Evolutionary conservation across 2,329 filamentous ascomycete genomes (phyloP), one percentile per base, ranked within the genome.

Genomic region (Fonsecaea erecta): DNA sequence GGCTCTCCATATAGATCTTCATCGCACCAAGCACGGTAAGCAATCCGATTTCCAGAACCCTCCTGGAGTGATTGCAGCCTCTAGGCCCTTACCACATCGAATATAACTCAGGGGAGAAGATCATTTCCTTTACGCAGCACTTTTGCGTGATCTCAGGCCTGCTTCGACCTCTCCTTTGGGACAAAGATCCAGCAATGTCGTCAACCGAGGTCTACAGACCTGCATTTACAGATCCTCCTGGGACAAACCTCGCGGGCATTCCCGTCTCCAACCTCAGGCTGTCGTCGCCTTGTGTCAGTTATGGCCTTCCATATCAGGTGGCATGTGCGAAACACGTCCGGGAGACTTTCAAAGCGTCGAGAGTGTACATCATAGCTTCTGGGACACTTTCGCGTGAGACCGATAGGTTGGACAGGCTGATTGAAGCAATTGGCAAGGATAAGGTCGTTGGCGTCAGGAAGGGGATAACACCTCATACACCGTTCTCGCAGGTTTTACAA

Each of bases 391-490:
- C 80, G 0, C 74, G 74, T 4, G 80, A 81, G 34, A 85, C 82
- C 0, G 71, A 81, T 56, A 74, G 77, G 2, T 74, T 86, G 0
- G 70, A 78, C 1, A 71, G 73, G 1, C 75, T 86, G 1, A 74
- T 75, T 2, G 28, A 70, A 0, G 77, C 77, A 7, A 70, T 72
- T 1, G 58, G 58, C 35, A 37, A 43, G 26, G 58, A 54, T 16
- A 76, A 76, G 1, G 66, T 83, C 6, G 82, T 76, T 0, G 83
- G 84, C 0, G 69, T 78, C 7, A 76, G 79, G 2, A 73, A 81
- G 28, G 84, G 85, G n/a, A 83, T 87, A 76, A 79, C 76, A 37
- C 79, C 81, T 6, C 84, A 86, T 70, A 85, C 83, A 1, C 77
- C 81, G 3, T 85, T 82, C 77, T 79, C 79, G 0, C 82, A 86